These are phyloP conservation scores for Yamadazyma philogaea DNA, from an alignment of 805 yeast species.

Conservation along the genomic window DNA sequence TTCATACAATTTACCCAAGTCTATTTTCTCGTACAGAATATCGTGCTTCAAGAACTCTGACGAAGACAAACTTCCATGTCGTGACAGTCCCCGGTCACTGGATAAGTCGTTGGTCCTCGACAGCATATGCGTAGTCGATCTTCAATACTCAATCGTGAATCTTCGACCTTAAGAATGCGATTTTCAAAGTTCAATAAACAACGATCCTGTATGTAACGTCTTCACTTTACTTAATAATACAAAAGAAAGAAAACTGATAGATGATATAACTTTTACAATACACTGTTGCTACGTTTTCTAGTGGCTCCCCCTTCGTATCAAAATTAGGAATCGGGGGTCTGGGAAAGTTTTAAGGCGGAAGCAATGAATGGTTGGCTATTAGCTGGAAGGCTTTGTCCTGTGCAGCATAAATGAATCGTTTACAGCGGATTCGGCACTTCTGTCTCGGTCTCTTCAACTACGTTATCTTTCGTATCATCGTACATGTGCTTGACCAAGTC, in stretches of 20 bases:
- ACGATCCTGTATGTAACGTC: neutral
- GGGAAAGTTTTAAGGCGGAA: too few relatives aligned
- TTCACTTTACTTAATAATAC: neutral
- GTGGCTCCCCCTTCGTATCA: too few relatives aligned
- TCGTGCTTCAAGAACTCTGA: conserved; percentile 18
- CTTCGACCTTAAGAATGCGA: conserved; percentile 1
- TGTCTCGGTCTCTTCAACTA: neutral
- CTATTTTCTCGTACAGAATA: conserved; percentile 20
- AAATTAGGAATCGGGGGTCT: too few relatives aligned
- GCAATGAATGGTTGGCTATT: too few relatives aligned
- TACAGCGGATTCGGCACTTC: neutral
- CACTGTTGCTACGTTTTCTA: too few relatives aligned
- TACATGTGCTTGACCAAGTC: conserved; percentile 50
- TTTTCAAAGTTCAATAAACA: conserved; percentile 5
- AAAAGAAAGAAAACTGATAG: neutral
- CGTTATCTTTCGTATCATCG: conserved; percentile 12
- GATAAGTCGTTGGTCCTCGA: neutral
- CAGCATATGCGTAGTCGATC: neutral
- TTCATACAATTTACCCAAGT: conserved; percentile 40
- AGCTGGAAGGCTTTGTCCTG: too few relatives aligned
- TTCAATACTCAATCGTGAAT: neutral
- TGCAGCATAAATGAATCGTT: too few relatives aligned
- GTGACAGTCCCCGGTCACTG: conserved; percentile 2
- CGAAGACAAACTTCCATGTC: conserved; percentile 27
- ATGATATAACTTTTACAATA: neutral